Evolutionary conservation across 352 stramenopile species (phyloP).

Genomic region (Pythium brassicae): DNA sequence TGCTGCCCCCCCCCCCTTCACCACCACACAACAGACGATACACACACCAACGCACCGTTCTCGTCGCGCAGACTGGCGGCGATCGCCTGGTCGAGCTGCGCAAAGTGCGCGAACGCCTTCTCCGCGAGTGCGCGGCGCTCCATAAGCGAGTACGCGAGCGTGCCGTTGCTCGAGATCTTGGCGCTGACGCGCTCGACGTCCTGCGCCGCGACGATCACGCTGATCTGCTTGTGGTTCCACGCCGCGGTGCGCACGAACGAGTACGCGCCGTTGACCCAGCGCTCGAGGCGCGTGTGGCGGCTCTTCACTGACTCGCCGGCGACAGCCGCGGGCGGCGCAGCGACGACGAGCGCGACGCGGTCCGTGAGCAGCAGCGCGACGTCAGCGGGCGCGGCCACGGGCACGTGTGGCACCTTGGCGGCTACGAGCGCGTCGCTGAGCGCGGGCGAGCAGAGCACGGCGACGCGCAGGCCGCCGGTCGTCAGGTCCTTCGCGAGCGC

Average conservation of each 20-base stretch:
- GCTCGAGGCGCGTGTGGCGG: constrained; percentile 40
- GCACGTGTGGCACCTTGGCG: constrained; percentile 72
- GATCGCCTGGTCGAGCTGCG: constrained; percentile 65
- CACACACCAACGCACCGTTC: constrained; percentile 16
- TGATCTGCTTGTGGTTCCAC: constrained; percentile 87
- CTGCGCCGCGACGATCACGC: constrained; percentile 64
- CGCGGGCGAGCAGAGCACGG: constrained; percentile 45
- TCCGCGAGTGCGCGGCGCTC: constrained; percentile 67
- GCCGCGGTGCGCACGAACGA: constrained; percentile 79
- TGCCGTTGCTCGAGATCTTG: constrained; percentile 62
- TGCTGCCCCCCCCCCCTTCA: too few relatives aligned
- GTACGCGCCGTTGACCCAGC: constrained; percentile 71
- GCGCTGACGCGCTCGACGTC: constrained; percentile 44
- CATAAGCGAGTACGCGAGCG: constrained; percentile 61
- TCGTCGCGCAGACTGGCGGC: constrained; percentile 45
- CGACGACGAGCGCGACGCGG: constrained; percentile 65
- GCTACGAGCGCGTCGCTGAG: constrained; percentile 57
- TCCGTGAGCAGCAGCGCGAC: constrained; percentile 68
- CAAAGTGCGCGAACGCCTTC: constrained; percentile 79
- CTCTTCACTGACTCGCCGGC: constrained; percentile 29
- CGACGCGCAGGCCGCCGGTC: constrained; percentile 48
- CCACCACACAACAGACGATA: background rate
- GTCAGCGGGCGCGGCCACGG: constrained; percentile 53
- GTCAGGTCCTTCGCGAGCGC: constrained; percentile 48
- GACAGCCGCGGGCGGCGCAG: constrained; percentile 36